Base-by-base conservation (phyloP, 192 early-diverging fungal species). In the Coemansia sp. region DNA sequence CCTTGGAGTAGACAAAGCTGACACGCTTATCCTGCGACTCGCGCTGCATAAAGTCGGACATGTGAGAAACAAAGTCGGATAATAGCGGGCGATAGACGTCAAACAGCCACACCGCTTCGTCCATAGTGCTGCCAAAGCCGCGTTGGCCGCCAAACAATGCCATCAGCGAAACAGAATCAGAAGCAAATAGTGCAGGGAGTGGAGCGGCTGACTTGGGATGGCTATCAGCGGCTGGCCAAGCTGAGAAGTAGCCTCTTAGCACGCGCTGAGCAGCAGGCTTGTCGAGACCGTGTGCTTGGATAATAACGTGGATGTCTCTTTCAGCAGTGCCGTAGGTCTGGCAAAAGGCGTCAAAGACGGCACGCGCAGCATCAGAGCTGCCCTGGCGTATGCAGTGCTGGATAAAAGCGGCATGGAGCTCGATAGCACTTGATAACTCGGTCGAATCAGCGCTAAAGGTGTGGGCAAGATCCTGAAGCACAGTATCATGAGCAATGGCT, bases 101-200 rank as follows among this genome's bases (percentile, higher is more conserved):
- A 69, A 90, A 89, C 44, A 94, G 85, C 67, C 86, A 85, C 16
- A 86, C 86, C 7, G 95, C 78, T 81, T 98, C 95, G 64, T 91
- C 87, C 80, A 98, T 87, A 78, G 91, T 93, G 52, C 90, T 88
- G 22, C 90, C 87, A 64, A 91, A 93, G 63, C 92, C 95, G 44
- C 92, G 95, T 75, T 98, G 95, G 57, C 97, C 97, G 61, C 97
- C 97, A 87, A 98, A 98, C 63, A 97, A 84, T 36, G 94, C 94
- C 71, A 94, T 87, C 18, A 90, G 69, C 33, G 80, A 75, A 20
- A 88, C 85, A 27, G 80, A 76, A 7, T 83, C 84, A 12, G 87
- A 65, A 3, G 73, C 61, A 40, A 88, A 55, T 10, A 83, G 62
- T 0, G 66, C 72, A 5, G 77, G 57, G 8, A 3, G 1, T 5